Conservation (phyloP, 371 early-diverging fungal species). For the Racocetra persica region DNA sequence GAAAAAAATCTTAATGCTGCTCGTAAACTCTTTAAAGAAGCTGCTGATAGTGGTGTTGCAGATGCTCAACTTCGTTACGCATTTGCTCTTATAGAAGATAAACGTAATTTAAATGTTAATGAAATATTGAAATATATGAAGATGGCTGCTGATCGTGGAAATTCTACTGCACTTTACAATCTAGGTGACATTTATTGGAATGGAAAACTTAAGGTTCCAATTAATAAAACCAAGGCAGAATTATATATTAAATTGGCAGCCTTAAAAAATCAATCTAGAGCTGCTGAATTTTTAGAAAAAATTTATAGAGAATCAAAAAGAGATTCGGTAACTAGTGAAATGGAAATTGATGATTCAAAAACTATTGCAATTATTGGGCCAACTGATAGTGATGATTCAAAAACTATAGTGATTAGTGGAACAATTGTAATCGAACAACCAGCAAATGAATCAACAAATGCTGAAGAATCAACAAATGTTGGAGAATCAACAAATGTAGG, state of each 20-base stretch:
- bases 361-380: too few species aligned
- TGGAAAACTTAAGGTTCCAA: background rate
- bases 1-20: slow-evolving; percentile 8
- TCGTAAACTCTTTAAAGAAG: background rate
- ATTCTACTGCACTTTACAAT: slow-evolving; percentile 9
- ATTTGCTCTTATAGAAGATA: slow-evolving; percentile 7
- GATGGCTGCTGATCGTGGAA: background rate
- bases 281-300: background rate
- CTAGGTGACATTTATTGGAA: slow-evolving; percentile 30
- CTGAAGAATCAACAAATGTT: too few species aligned
- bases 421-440: too few species aligned
- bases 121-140: slow-evolving; percentile 25
- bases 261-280: slow-evolving; percentile 10
- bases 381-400: too few species aligned
- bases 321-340: too few species aligned
- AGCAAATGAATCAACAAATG: too few species aligned
- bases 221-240: background rate
- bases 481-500: too few species aligned
- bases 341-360: too few species aligned
- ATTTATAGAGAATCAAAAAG: background rate
- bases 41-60: slow-evolving; percentile 22
- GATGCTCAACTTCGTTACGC: slow-evolving; percentile 29
- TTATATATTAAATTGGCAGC: slow-evolving; percentile 23
- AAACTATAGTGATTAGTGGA: too few species aligned
- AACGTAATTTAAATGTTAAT: background rate